Percentiles rank a stretch among this genome's conserved stretches.
Evolutionary conservation across 306 rosid genomes (phyloP).

Genomic region (Senna siamea): DNA sequence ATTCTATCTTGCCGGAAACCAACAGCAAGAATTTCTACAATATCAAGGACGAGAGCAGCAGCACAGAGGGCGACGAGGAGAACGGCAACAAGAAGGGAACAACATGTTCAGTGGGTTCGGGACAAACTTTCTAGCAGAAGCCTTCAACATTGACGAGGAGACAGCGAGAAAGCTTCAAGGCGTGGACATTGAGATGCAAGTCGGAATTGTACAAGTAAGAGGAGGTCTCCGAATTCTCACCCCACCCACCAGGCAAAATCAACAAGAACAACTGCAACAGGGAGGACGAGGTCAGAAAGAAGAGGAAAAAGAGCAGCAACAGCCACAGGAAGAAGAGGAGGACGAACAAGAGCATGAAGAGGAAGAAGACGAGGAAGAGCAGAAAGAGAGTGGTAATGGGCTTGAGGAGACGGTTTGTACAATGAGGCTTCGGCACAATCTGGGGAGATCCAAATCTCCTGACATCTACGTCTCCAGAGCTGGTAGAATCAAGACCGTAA

Average conservation of each 20-base stretch:
- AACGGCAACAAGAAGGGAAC: conserved; percentile 14
- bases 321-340: too few species aligned
- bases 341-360: too few species aligned
- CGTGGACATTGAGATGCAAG: conserved; percentile 31
- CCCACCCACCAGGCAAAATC: too few species aligned
- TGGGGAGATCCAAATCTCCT: too few species aligned
- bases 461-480: too few species aligned
- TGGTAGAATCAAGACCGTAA: too few species aligned
- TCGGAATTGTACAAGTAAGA: conserved; percentile 49
- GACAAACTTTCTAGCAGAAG: conserved; percentile 41
- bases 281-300: too few species aligned
- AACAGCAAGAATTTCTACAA: conserved; percentile 46
- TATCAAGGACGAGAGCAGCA: neutral
- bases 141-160: conserved; percentile 41
- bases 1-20: conserved; percentile 71
- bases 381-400: neutral
- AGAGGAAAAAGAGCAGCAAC: neutral
- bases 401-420: too few species aligned
- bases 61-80: neutral
- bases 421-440: too few species aligned
- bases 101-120: conserved; percentile 56
- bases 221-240: conserved; percentile 24
- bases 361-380: too few species aligned
- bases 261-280: too few species aligned
- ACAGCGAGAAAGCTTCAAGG: conserved; percentile 43